A percentile compares a stretch with the other conserved stretches of the same genome.
phyloP scores from a whole-genome alignment of 176 grass and related monocot species.

The Puya raimondii region DNA sequence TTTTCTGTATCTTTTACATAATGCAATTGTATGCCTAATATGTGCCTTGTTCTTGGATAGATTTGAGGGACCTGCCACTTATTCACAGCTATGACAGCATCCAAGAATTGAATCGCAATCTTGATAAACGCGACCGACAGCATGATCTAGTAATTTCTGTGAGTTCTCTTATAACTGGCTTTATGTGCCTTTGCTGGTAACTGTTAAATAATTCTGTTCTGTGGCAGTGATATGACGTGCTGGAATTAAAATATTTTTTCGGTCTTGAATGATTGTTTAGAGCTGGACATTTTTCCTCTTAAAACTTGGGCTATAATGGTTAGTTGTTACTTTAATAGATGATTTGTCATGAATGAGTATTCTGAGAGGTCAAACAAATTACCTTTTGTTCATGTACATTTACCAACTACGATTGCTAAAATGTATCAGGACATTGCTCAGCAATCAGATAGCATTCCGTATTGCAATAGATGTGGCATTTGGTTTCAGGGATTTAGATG shows the following conservation, averaged over 20 bases:
- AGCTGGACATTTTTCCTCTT: not conserved
- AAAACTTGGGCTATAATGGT: not conserved
- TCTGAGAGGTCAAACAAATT: too few species aligned
- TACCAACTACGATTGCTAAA: not conserved
- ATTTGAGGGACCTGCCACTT: constrained; percentile 70
- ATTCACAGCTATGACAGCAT: constrained; percentile 97
- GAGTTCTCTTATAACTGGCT: constrained; percentile 31
- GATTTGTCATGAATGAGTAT: not conserved
- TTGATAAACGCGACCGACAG: constrained; percentile 62
- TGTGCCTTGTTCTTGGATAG: constrained; percentile 12
- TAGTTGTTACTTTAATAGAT: not conserved
- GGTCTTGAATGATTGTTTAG: not conserved
- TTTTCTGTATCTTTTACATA: constrained; percentile 6
- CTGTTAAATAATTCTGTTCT: not conserved
- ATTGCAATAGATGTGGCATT: not conserved
- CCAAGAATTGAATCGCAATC: constrained; percentile 74
- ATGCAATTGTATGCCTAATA: not conserved
- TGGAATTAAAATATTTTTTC: not conserved
- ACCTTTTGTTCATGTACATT: not conserved
- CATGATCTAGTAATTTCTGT: constrained; percentile 93
- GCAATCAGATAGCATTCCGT: not conserved
- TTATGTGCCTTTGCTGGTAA: not conserved
- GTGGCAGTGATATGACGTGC: not conserved
- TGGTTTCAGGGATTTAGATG: not conserved
- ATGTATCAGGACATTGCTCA: not conserved